A percentile compares a stretch with the other conserved stretches of the same genome.
phyloP scores from a whole-genome alignment of 441 rosid genomes.

The Croton setiger region DNA sequence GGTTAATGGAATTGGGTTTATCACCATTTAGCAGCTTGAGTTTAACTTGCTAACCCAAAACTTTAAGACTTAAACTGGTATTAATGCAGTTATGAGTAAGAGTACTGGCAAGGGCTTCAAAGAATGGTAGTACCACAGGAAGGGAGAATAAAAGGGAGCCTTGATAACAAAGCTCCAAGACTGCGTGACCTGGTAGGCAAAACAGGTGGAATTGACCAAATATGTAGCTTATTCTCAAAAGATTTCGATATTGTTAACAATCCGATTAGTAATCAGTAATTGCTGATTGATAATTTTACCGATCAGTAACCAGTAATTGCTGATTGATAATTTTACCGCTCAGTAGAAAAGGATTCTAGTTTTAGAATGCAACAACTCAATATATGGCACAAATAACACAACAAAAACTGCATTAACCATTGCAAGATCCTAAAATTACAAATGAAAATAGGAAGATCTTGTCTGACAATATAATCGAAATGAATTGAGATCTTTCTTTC shows the following conservation, averaged over 20 bases:
- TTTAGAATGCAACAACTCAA: too few relatives aligned
- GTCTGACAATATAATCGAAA: constrained; percentile 7
- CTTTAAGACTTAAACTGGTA: constrained; percentile 20
- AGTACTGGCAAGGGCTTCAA: constrained; percentile 29
- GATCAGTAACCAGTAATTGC: too few relatives aligned
- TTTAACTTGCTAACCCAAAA: constrained; percentile 17
- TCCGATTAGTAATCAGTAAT: too few relatives aligned
- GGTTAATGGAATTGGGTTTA: constrained; percentile 28
- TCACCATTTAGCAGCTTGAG: constrained; percentile 30
- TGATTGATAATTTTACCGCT: too few relatives aligned
- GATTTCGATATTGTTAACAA: too few relatives aligned
- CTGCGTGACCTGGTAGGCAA: constrained; percentile 43
- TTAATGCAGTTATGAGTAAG: constrained; percentile 20
- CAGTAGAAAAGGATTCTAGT: too few relatives aligned
- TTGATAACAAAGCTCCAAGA: constrained; percentile 49
- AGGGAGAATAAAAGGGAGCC: constrained; percentile 41
- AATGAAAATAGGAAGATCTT: neutral
- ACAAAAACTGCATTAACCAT: constrained; percentile 2
- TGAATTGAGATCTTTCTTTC: neutral
- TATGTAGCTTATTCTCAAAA: too few relatives aligned
- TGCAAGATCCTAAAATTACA: constrained; percentile 4
- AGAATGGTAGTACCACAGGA: constrained; percentile 22
- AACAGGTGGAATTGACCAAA: constrained; percentile 48
- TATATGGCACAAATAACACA: neutral
- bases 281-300: too few relatives aligned